Base-by-base conservation (phyloP, 345 rosid species). In the Eucalyptus urophylla region DNA sequence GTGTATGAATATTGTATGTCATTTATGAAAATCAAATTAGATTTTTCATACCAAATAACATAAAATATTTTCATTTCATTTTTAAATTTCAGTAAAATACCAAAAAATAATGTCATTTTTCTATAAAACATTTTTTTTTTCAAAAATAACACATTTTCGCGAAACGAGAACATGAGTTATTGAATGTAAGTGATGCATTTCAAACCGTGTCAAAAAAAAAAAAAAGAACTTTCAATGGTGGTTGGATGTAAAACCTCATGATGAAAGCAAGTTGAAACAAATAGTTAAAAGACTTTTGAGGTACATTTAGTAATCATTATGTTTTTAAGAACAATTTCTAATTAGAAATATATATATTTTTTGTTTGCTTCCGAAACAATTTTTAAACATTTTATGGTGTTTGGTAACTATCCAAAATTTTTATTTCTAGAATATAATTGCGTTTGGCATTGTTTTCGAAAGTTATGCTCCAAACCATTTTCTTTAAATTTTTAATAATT, bases 301-400 rank as follows among this genome's bases (percentile, higher is more conserved):
- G 6, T 11, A 1, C 6, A 1, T 56, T 24, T 56, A 3, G 6
- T 56, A 24, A 56, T 9, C 1, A 24, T 56, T 56, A 22, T 56
- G 4, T 24, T 56, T 0, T 24, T 4, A 22, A 24, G 3, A 56
- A 24, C 0, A 56, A 56, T 56, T 56, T 24, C 0, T 4, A 1
- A 56, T 56, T 0, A 56, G 0, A 5, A 56, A 24, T 22, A 4
- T 8, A 9, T 56, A 22, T 0, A 2, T 4, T 56, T 56, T 56
- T 24, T 22, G 22, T 56, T 0, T 2, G 1, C 2, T 22, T 2
- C 0, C 0, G 0, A 1, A 56, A 56, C 0, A 24, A 56, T 4
- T 56, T 56, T 10, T 2, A 24, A 56, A 2, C 0, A 56, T 56
- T 24, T 56, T 22, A 56, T 4, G 62, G 13, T 2, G 6, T 10